Base-by-base conservation (phyloP, 2,329 filamentous ascomycete genomes). In the Arthroderma uncinatum region DNA sequence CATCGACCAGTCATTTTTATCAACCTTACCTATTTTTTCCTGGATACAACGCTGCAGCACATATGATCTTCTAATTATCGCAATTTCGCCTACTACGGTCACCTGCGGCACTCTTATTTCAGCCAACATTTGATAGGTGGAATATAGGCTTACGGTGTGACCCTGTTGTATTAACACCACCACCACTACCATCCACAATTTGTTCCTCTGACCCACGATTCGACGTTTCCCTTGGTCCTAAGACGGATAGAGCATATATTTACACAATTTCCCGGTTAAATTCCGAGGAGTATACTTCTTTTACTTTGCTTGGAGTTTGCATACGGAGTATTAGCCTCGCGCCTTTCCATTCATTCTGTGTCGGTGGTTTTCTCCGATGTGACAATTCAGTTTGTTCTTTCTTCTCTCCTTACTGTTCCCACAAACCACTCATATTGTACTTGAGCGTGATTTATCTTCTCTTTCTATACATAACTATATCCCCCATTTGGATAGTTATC, bases 41-140 rank as follows among this genome's bases (percentile, higher is more conserved):
- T 48, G 12, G 21, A 21, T 23, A 25, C 14, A 7, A 14, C 44
- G 25, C 44, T 19, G 14, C 4, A n/a, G 47, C 7, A 50, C 47
- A 34, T 50, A 50, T 50, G 47, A 50, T 50, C 47, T 50, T 16
- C 25, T 50, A 33, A 50, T 50, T 19, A 50, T 33, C 25, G 47
- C 47, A 33, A 25, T 33, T 50, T 25, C 14, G 25, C 23, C 14
- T 33, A 16, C 19, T 42, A 16, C 16, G 47, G 47, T 50, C 47
- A 50, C 25, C 47, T 50, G 47, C 21, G 14, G 9, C 47, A 25
- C 12, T 12, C 23, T 50, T 30, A 48, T 30, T 30, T 33, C 47
- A 50, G 47, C 28, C 14, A 6, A 4, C 25, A 8, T 19, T 14
- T 33, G 47, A 50, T 50, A 50, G 47, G 47, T 25, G 8, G 14